phyloP scores from a whole-genome alignment of 2,329 filamentous ascomycete genomes.

The Exophiala xenobiotica region DNA sequence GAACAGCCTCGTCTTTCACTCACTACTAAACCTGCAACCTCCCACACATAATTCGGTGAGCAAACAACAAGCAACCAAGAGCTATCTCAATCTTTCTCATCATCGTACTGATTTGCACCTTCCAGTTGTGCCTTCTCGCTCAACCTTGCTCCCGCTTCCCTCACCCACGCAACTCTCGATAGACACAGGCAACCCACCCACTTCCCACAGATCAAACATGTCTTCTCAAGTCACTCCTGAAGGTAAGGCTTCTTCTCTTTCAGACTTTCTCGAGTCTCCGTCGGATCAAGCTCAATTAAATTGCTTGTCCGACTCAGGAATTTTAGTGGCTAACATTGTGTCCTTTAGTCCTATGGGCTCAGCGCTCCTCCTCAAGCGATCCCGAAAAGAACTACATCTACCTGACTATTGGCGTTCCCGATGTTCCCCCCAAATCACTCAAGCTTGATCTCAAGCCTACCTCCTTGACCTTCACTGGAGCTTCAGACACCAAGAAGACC shows the following conservation, averaged over 20 bases:
- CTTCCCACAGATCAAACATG: constrained; percentile 31
- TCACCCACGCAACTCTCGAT: constrained; percentile 8
- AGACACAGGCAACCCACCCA: constrained; percentile 12
- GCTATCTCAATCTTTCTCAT: constrained; percentile 12
- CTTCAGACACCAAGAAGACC: constrained; percentile 79
- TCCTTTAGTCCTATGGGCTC: constrained; percentile 85
- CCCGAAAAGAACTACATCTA: constrained; percentile 90
- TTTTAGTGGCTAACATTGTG: constrained; percentile 6
- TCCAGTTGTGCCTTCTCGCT: constrained; percentile 29
- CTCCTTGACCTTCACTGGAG: constrained; percentile 76
- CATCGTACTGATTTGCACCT: constrained; percentile 24
- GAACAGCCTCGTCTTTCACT: constrained; percentile 22
- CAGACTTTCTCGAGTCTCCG: no score
- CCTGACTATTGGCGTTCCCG: constrained; percentile 84
- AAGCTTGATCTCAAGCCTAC: constrained; percentile 81
- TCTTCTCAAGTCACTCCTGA: constrained; percentile 44
- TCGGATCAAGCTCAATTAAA: constrained; percentile 1
- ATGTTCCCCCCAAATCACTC: constrained; percentile 72
- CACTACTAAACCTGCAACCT: constrained; percentile 2
- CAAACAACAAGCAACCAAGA: constrained; percentile 7
- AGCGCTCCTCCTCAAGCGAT: constrained; percentile 82
- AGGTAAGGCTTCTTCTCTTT: constrained; percentile 41
- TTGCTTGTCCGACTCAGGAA: not conserved
- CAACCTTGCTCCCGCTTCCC: not conserved
- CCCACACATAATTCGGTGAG: constrained; percentile 18